Evolutionary conservation across 2,329 filamentous ascomycete species (phyloP).

Genomic region (Cercospora sp.): DNA sequence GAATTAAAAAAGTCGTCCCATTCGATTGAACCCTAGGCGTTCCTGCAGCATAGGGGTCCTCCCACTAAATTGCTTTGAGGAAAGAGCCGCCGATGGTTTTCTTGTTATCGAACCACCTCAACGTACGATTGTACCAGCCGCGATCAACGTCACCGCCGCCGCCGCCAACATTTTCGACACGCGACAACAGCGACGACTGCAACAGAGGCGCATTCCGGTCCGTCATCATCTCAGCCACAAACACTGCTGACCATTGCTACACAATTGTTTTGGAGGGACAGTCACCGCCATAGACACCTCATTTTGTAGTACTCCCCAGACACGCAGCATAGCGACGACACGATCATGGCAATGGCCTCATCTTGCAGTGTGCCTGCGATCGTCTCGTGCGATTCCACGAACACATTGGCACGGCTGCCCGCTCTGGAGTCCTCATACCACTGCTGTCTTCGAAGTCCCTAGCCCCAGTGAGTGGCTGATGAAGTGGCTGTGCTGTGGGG

Average conservation of each 20-base stretch:
- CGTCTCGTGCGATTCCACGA: not conserved
- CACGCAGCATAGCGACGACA: not conserved
- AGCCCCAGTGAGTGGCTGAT: not conserved
- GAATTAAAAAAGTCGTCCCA: conserved; percentile 7
- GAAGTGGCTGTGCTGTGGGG: not conserved
- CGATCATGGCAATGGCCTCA: not conserved
- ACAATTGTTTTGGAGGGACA: not conserved
- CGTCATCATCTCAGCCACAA: not conserved
- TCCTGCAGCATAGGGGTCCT: conserved; percentile 5
- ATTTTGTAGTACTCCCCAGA: not conserved
- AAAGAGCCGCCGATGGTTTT: not conserved
- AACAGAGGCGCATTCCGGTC: not conserved
- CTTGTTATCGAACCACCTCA: conserved; percentile 9
- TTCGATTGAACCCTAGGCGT: conserved; percentile 3
- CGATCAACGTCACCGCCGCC: not conserved
- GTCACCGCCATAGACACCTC: not conserved
- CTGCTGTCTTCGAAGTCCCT: not conserved
- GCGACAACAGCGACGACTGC: not conserved
- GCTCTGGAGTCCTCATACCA: not conserved
- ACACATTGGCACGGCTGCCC: not conserved
- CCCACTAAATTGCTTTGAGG: conserved; percentile 2
- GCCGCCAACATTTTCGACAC: not conserved
- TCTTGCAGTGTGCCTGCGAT: not conserved
- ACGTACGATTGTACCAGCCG: conserved; percentile 8
- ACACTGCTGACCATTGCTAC: not conserved